phyloP scores from a whole-genome alignment of 305 asterid species.

The Coffea humblotiana region DNA sequence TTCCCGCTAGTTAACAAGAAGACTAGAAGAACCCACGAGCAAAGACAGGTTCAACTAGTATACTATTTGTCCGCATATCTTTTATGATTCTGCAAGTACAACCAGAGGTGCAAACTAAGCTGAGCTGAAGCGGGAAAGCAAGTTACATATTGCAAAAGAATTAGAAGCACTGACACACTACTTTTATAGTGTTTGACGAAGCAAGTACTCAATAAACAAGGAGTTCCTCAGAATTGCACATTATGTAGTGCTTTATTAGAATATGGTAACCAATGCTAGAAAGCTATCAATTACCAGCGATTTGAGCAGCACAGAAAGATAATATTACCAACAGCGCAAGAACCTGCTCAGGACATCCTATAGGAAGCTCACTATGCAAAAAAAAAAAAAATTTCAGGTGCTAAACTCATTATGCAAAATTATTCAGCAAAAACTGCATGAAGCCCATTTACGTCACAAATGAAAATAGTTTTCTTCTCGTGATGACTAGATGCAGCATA shows the following conservation, averaged over 20 bases:
- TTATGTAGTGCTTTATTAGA: neutral
- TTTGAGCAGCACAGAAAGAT: neutral
- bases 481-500: neutral
- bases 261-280: neutral
- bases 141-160: neutral
- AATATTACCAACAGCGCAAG: neutral
- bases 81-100: neutral
- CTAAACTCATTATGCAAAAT: neutral
- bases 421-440: neutral
- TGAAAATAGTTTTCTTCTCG: neutral
- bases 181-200: neutral
- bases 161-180: neutral
- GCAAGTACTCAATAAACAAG: neutral
- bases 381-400: neutral
- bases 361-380: neutral
- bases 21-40: neutral
- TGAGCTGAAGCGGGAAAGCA: neutral
- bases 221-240: neutral
- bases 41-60: neutral
- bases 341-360: neutral
- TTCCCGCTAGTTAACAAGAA: neutral
- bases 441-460: neutral
- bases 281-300: neutral
- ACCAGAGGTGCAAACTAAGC: neutral
- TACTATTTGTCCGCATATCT: neutral